phyloP scores from a whole-genome alignment of 257 asterid species.

The Schizonepeta tenuifolia region DNA sequence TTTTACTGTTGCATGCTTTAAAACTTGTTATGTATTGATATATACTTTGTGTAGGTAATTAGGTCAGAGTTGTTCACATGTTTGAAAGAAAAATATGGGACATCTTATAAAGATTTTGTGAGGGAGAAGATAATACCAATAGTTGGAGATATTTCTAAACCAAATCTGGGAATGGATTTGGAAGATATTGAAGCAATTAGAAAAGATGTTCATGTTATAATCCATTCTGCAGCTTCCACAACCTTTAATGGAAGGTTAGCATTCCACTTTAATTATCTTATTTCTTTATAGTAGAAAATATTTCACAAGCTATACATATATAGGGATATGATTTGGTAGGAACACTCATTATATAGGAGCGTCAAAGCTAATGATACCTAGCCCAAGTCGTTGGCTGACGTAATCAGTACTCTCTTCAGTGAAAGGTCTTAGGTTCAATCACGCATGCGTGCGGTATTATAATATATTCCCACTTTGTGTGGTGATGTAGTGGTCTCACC shows the following conservation, averaged over 20 bases:
- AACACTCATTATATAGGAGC: too few relatives aligned
- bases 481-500: too few relatives aligned
- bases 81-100: conserved; percentile 46
- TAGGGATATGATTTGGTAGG: too few relatives aligned
- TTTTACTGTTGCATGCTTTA: too few relatives aligned
- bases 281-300: neutral
- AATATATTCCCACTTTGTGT: too few relatives aligned
- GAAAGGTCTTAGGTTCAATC: too few relatives aligned
- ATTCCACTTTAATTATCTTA: neutral
- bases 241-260: conserved; percentile 46
- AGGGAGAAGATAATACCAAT: conserved; percentile 50
- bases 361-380: too few relatives aligned
- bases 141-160: conserved; percentile 49
- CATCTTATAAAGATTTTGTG: conserved; percentile 37
- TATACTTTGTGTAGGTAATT: conserved; percentile 37
- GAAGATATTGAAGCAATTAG: conserved; percentile 28
- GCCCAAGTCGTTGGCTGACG: too few relatives aligned
- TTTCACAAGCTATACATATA: too few relatives aligned
- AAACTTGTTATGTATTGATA: too few relatives aligned
- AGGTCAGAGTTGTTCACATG: conserved; percentile 47
- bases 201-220: conserved; percentile 46
- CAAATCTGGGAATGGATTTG: conserved; percentile 57
- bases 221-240: conserved; percentile 56
- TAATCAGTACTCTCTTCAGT: too few relatives aligned
- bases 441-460: too few relatives aligned